Base-by-base conservation (phyloP, 164 flowering plant species). In the Cinnamomum micranthum region DNA sequence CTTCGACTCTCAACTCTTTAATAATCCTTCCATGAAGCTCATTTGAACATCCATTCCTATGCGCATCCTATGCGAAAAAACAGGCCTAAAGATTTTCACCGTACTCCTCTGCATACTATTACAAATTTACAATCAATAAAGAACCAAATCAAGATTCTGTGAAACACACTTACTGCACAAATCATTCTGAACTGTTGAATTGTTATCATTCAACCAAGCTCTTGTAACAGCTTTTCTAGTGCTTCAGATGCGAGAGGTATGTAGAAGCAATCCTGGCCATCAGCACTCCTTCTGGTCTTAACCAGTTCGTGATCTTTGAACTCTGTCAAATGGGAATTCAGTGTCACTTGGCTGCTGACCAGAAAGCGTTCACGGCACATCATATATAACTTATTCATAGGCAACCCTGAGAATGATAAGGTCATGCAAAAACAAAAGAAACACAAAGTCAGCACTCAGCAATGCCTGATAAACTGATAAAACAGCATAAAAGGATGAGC, bases 241-340 rank as follows among this genome's bases (percentile, higher is more conserved):
- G 92, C 92, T 50, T 93, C 97, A 59, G 87, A 70, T 65, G 96
- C 23, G 33, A 95, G 88, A 77, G 99, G 97, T 60, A 95, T 89
- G 80, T 83, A 84, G 67, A 91, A 81, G 83, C 98, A 92, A 70
- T 93, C 98, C 78, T 91, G 95, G 15, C 98, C 99, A 80, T 95
- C 98, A 23, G 87, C 77, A 76, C 87, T 80, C 79, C 90, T 88
- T 80, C 89, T 83, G 58, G 86, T 91, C 87, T 92, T 95, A 35
- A 95, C 88, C 83, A 95, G 70, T 71, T 92, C 98, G 65, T 93
- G 99, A 82, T 95, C 99, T 82, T 88, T 92, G 78, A 95, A 95
- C 79, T 95, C 99, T 28, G 97, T 95, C 85, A 95, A 84, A 76
- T 95, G 97, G 52, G 99, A 89, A 80, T 92, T 93, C 73, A 95